A percentile compares a stretch with the other conserved stretches of the same genome.
Evolutionary conservation across 176 grass and related monocot species (phyloP).

Genomic region (Bonia amplexicaulis): DNA sequence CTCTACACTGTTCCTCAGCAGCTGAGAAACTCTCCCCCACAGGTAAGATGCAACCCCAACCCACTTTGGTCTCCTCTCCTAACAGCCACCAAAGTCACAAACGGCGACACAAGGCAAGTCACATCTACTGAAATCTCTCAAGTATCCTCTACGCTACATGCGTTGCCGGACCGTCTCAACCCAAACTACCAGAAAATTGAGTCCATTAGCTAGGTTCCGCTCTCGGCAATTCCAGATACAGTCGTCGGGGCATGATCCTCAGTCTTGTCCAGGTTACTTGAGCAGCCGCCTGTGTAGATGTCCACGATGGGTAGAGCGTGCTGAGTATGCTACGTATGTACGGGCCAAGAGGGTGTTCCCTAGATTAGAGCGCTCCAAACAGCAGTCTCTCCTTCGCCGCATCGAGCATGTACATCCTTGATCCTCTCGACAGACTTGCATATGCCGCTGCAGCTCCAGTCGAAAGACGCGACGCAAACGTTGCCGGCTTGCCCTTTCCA

Average conservation of each 20-base stretch:
- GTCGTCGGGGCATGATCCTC: not conserved
- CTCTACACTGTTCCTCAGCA: not conserved
- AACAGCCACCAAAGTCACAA: not conserved
- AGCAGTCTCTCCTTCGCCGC: constrained; percentile 65
- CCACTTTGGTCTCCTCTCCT: not conserved
- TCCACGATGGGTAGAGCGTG: not conserved
- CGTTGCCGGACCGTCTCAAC: not conserved
- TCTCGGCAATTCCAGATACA: not conserved
- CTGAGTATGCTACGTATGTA: constrained; percentile 34
- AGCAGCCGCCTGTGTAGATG: not conserved
- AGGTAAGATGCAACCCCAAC: not conserved
- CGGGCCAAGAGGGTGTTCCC: not conserved
- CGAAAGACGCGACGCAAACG: constrained; percentile 67
- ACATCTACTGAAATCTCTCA: constrained; percentile 3
- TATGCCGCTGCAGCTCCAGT: constrained; percentile 87
- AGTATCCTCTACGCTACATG: constrained; percentile 13
- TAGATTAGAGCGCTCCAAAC: constrained; percentile 74
- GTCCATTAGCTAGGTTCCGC: not conserved
- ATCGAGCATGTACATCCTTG: constrained; percentile 57
- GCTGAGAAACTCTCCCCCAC: not conserved
- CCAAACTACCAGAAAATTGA: constrained; percentile 9
- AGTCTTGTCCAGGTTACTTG: not conserved
- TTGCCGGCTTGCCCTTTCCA: constrained; percentile 84
- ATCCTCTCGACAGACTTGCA: constrained; percentile 82
- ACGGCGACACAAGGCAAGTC: not conserved